Percentiles rank a stretch among this genome's conserved stretches.
These are phyloP conservation scores for Corylus heterophylla DNA, from an alignment of 306 rosid species.

Conservation along the genomic window DNA sequence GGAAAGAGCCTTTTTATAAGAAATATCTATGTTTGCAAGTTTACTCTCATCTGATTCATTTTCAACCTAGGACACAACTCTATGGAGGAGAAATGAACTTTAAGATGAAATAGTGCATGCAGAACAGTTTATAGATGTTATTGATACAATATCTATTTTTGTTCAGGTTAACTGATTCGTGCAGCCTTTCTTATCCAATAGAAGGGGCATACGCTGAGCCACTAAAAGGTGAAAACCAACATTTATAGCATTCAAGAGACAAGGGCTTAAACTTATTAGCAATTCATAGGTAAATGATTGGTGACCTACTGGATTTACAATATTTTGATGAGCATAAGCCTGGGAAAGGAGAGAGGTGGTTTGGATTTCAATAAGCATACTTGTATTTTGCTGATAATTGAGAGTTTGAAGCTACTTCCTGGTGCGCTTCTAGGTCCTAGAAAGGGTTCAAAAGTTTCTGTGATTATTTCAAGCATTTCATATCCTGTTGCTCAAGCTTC, in stretches of 20 bases:
- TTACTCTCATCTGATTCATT: not conserved
- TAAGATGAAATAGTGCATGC: not conserved
- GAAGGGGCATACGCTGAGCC: not conserved
- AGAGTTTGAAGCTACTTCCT: not conserved
- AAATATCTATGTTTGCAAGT: not conserved
- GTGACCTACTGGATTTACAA: not conserved
- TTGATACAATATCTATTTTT: not conserved
- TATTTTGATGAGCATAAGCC: not conserved
- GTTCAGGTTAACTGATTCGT: not conserved
- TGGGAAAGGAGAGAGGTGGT: not conserved
- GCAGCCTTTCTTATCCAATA: not conserved
- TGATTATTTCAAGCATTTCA: not conserved
- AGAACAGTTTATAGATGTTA: not conserved
- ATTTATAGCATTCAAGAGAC: not conserved
- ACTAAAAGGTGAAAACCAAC: not conserved
- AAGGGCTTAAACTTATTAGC: not conserved
- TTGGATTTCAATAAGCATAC: not conserved
- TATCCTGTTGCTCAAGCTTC: slow-evolving; percentile 4
- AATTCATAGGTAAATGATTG: not conserved
- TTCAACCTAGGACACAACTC: not conserved
- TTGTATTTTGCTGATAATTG: not conserved
- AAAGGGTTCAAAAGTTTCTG: not conserved
- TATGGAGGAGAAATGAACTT: not conserved
- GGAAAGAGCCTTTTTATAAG: not conserved
- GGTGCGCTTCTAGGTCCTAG: not conserved